Base-by-base conservation (phyloP, 345 rosid genomes). In the Salix viminalis region DNA sequence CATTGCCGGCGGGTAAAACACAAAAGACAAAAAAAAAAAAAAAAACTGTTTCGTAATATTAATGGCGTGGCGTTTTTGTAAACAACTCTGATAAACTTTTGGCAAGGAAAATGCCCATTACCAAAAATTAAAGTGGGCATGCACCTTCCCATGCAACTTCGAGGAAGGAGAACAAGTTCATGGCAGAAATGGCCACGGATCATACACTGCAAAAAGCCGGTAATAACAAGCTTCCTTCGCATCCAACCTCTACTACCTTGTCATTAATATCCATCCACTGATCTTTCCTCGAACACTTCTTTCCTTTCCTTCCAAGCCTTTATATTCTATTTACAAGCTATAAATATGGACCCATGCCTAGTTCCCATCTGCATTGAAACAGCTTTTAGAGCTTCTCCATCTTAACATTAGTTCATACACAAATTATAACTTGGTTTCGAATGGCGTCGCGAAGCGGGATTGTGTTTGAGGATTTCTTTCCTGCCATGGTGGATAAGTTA, bases 391-490 rank as follows among this genome's bases (percentile, higher is more conserved):
- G 37, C 30, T 12, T 18, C 37, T 32, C 39, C 37, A 14, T 36
- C 16, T 10, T 28, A 34, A 7, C 4, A 41, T 14, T 23, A 14
- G 50, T 34, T 15, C 9, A 44, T 21, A 32, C 32, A 11, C 34
- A 10, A 19, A 21, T 8, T 34, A 21, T 14, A 34, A 3, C 6
- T 3, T 15, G 26, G 12, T 44, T 6, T 15, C 67, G 3, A 36
- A 86, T 84, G 90, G 86, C 60, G 6, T 71, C 79, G 1, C 7
- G 58, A 75, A 82, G 70, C 18, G 80, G 76, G n/a, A 68, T 85
- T 30, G 84, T 79, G 44, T 90, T 90, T 28, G 91, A 90, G 52
- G 91, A 88, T 72, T 83, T 70, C 42, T 90, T 90, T 75, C 90
- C 91, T 7, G 80, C 88, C 21, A 90, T 90, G 93, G 83, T 87